Evolutionary conservation across 805 yeast species (phyloP).

Genomic region (Komagataella mondaviorum): DNA sequence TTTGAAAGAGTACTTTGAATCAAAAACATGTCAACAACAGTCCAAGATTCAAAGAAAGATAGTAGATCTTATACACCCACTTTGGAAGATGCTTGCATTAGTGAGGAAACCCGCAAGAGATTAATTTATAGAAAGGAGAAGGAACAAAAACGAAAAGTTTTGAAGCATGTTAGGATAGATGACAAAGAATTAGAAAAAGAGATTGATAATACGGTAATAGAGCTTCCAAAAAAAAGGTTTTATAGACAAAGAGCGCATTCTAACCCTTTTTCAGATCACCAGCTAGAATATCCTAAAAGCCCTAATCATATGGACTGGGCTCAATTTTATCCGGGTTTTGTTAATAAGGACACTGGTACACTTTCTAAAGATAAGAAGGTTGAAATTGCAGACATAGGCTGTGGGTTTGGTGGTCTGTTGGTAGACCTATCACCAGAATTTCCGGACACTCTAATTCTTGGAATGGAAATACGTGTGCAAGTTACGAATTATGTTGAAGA

Average conservation of each 20-base stretch:
- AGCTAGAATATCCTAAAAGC: conserved; percentile 69
- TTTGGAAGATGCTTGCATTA: neutral
- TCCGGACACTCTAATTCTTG: conserved; percentile 65
- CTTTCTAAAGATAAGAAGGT: conserved; percentile 34
- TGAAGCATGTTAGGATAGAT: conserved; percentile 25
- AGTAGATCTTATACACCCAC: neutral
- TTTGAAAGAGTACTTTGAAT: neutral
- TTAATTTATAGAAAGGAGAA: conserved; percentile 34
- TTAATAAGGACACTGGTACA: conserved; percentile 24
- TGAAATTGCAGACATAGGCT: conserved; percentile 91
- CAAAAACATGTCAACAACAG: neutral
- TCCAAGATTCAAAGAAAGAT: neutral
- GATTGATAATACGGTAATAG: conserved; percentile 18
- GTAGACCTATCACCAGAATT: conserved; percentile 68
- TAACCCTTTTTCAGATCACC: conserved; percentile 93
- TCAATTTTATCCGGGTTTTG: conserved; percentile 52
- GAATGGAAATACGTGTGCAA: conserved; percentile 97
- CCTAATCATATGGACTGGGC: conserved; percentile 88
- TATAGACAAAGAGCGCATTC: conserved; percentile 97
- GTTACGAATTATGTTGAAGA: conserved; percentile 97
- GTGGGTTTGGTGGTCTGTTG: conserved; percentile 92
- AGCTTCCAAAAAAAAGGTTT: conserved; percentile 72
- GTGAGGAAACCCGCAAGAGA: conserved; percentile 21
- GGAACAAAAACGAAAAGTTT: conserved; percentile 26
- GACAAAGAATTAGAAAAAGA: conserved; percentile 15